These are phyloP conservation scores for Sclerotiophoma versabilis DNA, from an alignment of 2,329 filamentous ascomycete genomes.

Conservation along the genomic window DNA sequence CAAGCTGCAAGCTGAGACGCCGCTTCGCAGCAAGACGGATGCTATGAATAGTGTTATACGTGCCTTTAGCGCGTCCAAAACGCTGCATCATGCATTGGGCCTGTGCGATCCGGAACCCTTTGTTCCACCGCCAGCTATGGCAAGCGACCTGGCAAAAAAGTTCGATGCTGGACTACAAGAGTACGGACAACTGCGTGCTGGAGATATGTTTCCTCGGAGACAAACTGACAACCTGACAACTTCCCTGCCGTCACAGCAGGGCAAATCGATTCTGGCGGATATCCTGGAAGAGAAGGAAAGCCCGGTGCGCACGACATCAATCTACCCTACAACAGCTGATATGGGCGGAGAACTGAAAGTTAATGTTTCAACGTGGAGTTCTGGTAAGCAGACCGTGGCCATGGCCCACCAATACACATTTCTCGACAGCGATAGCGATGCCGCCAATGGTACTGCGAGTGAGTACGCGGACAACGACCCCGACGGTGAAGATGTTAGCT, in stretches of 20 bases:
- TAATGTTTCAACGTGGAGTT: background rate
- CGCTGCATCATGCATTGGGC: constrained; percentile 24
- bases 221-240: background rate
- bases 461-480: background rate
- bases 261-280: background rate
- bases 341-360: background rate
- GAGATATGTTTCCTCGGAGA: background rate
- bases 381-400: background rate
- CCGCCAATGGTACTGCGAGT: background rate
- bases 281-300: constrained; percentile 11
- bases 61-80: constrained; percentile 10
- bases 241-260: background rate
- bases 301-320: background rate
- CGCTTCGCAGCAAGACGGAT: constrained; percentile 3
- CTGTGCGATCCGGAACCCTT: constrained; percentile 19
- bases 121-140: background rate
- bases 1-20: background rate
- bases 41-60: background rate
- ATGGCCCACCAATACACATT: background rate
- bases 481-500: background rate
- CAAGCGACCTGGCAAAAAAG: background rate
- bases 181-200: background rate
- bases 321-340: background rate
- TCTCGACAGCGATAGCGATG: background rate
- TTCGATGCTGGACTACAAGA: constrained; percentile 1